Conservation (phyloP, 78 protist genomes). For the Emiliania huxleyi region DNA sequence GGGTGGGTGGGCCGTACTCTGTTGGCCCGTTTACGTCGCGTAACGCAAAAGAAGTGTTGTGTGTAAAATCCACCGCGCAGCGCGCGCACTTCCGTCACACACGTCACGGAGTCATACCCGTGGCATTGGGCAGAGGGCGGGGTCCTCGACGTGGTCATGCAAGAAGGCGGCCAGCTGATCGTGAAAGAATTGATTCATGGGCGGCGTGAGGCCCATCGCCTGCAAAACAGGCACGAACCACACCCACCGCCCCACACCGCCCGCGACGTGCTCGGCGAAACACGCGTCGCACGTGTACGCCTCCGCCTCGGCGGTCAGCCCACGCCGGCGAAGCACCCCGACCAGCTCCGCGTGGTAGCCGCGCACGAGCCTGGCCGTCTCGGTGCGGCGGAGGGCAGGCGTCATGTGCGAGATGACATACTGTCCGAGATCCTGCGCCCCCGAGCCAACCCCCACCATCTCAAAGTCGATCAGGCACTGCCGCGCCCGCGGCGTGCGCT, state of each 20-base stretch:
- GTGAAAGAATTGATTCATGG: not conserved
- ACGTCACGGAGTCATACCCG: too few relatives aligned
- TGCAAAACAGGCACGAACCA: not conserved
- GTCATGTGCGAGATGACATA: not conserved
- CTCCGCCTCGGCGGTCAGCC: not conserved
- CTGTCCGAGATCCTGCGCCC: not conserved
- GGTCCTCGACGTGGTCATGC: not conserved
- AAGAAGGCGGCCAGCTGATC: not conserved
- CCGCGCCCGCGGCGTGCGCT: not conserved
- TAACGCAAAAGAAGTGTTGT: too few relatives aligned
- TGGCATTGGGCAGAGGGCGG: not conserved
- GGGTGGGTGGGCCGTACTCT: too few relatives aligned
- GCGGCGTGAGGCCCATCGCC: not conserved
- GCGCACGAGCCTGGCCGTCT: not conserved
- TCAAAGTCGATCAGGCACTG: not conserved
- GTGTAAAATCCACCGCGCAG: too few relatives aligned
- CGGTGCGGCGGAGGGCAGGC: not conserved
- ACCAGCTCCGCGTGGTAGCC: not conserved
- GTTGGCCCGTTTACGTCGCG: too few relatives aligned
- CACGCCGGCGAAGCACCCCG: too few relatives aligned
- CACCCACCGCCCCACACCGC: not conserved
- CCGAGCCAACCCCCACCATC: not conserved
- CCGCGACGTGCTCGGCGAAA: not conserved
- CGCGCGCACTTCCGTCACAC: too few relatives aligned
- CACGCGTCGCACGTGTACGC: not conserved